phyloP scores from a whole-genome alignment of 345 rosid genomes.

The Salix caprea region DNA sequence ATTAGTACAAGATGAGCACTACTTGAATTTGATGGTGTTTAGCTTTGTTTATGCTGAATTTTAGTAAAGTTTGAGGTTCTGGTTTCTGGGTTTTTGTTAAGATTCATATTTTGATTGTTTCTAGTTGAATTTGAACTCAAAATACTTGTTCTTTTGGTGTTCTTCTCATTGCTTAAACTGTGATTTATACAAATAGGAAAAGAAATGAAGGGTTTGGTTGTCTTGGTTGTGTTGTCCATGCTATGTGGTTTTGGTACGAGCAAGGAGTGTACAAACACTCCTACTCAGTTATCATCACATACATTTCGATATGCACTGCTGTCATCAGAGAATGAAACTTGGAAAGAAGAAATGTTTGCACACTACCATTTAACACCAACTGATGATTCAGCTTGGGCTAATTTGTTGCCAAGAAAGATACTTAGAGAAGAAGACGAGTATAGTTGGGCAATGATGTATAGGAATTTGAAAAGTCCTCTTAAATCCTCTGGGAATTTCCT shows the following conservation, averaged over 20 bases:
- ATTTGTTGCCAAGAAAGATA: conserved; percentile 64
- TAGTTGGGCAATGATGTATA: conserved; percentile 67
- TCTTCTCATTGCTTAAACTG: neutral
- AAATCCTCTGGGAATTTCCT: conserved; percentile 42
- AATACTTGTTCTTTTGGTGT: neutral
- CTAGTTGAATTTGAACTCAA: neutral
- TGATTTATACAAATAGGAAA: neutral
- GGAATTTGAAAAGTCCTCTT: conserved; percentile 54
- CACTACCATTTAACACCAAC: conserved; percentile 81
- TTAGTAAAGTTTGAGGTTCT: conserved; percentile 4
- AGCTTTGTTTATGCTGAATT: neutral
- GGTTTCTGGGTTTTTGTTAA: conserved; percentile 20
- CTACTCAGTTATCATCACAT: conserved; percentile 59
- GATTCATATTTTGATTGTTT: neutral
- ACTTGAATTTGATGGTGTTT: neutral
- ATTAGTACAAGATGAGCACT: neutral
- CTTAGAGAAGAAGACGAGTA: conserved; percentile 60
- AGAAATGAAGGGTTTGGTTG: conserved; percentile 30
- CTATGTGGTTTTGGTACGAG: conserved; percentile 26
- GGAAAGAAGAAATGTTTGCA: conserved; percentile 61
- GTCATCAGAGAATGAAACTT: conserved; percentile 56
- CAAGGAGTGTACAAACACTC: conserved; percentile 86
- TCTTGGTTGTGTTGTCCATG: conserved; percentile 15
- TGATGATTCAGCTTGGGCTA: conserved; percentile 77
- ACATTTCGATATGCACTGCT: conserved; percentile 59